Evolutionary conservation across 2,329 filamentous ascomycete species (phyloP), one percentile per base, ranked within the genome.

Genomic region (Berkeleyomyces basicola): DNA sequence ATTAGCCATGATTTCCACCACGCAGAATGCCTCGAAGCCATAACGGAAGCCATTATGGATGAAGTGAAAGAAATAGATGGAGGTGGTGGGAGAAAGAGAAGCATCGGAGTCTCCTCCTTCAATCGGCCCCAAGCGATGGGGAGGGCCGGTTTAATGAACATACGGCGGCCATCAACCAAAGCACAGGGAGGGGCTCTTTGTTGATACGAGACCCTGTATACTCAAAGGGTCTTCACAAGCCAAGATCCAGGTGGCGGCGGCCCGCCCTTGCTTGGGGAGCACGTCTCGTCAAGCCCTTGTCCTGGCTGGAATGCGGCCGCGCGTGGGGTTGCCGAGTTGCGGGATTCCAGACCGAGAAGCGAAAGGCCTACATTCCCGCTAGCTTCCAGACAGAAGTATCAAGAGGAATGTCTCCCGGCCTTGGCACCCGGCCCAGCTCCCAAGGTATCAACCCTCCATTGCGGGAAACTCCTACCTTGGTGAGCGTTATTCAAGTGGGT

Each of bases 1-100:
- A 57, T 61, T 49, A 61, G 60, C 60, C 60, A 61, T 61, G 46
- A 5, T 37, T 61, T 49, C 60, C 60, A 61, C 60, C 49, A 57
- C 23, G 49, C 3, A 43, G 11, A 36, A 43, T 40, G 40, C 51
- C 37, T 53, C 6, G 31, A 14, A 37, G 49, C 23, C n/a, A 51
- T 43, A 39, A 61, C 23, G 23, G 40, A 58, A 43, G 16, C 14
- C 51, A 55, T 55, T 55, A 39, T 55, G 51, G 33, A 39, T 23
- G 2, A 36, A 31, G 51, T 59, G 23, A 14, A 42, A 39, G 23
- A 46, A 46, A n/a, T 40, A 39, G 57, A 37, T 44, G 33, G 40
- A 37, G 6, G 46, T 36, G 43, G 42, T 9, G 1, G n/a, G 9
- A 23, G 42, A n/a, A 7, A 55, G 31, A 55, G 33, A 31, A 39